Percentiles rank a stretch among this genome's conserved stretches.
phyloP scores from a whole-genome alignment of 202 grass and related monocot species.

The Carex arenaria region DNA sequence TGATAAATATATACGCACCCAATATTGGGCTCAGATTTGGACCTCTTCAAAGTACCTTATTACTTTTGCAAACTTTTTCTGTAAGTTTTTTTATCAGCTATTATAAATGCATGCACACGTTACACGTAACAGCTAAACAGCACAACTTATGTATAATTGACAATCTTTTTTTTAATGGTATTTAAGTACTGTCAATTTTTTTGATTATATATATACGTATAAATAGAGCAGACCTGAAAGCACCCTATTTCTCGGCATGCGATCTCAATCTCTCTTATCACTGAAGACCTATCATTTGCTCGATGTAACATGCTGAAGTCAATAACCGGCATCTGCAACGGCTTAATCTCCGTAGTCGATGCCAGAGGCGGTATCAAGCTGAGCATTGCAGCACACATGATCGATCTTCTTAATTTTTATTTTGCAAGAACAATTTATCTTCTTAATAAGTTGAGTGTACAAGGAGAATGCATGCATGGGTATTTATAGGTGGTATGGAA shows the following conservation, averaged over 20 bases:
- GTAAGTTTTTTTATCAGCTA: too few relatives aligned
- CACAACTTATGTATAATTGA: neutral
- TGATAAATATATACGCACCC: neutral
- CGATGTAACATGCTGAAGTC: slow-evolving; percentile 34
- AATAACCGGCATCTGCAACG: slow-evolving; percentile 30
- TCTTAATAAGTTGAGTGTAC: slow-evolving; percentile 8
- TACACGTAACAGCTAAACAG: neutral
- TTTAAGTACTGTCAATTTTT: neutral
- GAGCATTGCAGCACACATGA: slow-evolving; percentile 4
- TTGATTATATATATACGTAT: too few relatives aligned
- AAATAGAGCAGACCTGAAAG: slow-evolving; percentile 45
- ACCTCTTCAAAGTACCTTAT: neutral
- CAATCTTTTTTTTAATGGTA: too few relatives aligned
- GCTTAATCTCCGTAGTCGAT: neutral
- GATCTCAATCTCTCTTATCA: slow-evolving; percentile 29
- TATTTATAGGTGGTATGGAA: slow-evolving; percentile 25
- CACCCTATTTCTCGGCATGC: slow-evolving; percentile 56
- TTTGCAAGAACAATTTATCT: neutral
- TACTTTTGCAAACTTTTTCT: neutral
- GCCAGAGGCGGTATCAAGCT: slow-evolving; percentile 4
- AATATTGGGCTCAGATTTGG: neutral
- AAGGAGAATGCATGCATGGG: neutral
- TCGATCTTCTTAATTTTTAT: neutral
- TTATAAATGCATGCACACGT: neutral
- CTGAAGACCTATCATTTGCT: slow-evolving; percentile 21